phyloP scores from a whole-genome alignment of 2,329 filamentous ascomycete genomes.

The Rugonectria rugulosa region DNA sequence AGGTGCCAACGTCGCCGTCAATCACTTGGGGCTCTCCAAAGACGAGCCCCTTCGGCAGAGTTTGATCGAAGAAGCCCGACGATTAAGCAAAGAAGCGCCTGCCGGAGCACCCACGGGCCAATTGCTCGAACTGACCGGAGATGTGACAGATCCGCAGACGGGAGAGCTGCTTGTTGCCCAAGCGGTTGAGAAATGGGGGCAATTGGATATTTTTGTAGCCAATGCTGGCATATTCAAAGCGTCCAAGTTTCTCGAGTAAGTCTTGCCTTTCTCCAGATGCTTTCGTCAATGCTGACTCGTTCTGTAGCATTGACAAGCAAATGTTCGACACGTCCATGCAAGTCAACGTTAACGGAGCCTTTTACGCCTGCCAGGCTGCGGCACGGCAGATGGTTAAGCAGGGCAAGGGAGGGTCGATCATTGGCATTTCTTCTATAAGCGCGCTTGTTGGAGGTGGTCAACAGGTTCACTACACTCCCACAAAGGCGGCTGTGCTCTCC shows the following conservation, averaged over 20 bases:
- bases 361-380: slow-evolving; percentile 81
- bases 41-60: slow-evolving; percentile 53
- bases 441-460: slow-evolving; percentile 76
- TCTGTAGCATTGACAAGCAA: slow-evolving; percentile 8
- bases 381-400: slow-evolving; percentile 73
- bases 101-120: slow-evolving; percentile 69
- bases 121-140: slow-evolving; percentile 13
- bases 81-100: slow-evolving; percentile 42
- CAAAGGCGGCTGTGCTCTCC: slow-evolving; percentile 79
- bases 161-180: not conserved
- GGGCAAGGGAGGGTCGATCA: slow-evolving; percentile 72
- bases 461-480: slow-evolving; percentile 83
- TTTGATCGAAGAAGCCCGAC: slow-evolving; percentile 10
- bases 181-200: slow-evolving; percentile 16
- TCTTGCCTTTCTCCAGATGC: not conserved
- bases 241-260: slow-evolving; percentile 15
- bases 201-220: slow-evolving; percentile 15
- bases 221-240: slow-evolving; percentile 22
- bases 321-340: slow-evolving; percentile 12
- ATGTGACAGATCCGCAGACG: slow-evolving; percentile 12
- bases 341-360: slow-evolving; percentile 70
- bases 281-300: not conserved
- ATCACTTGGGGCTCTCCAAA: slow-evolving; percentile 68
- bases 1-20: slow-evolving; percentile 77
- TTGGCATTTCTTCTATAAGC: slow-evolving; percentile 72